Conservation (phyloP, 345 rosid species). For the Pistacia atlantica region DNA sequence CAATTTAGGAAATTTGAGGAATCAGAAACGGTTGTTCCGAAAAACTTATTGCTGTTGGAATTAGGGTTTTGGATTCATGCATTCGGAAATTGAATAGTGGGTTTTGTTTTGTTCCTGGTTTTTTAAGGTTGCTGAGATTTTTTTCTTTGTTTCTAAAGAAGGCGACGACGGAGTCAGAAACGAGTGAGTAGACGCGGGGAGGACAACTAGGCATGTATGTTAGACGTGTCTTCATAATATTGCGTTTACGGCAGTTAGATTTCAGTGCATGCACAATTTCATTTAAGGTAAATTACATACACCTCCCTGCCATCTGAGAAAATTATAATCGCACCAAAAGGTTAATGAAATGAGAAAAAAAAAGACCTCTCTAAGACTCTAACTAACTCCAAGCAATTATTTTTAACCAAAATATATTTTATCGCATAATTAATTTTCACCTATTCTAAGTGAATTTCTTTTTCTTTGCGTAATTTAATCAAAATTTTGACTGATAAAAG, state of each 20-base stretch:
- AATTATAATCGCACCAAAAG: too few species aligned
- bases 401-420: too few species aligned
- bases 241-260: background rate
- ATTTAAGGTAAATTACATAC: too few species aligned
- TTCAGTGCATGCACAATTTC: too few species aligned
- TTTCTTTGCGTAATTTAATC: too few species aligned
- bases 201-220: conserved; percentile 1
- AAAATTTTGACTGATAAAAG: too few species aligned
- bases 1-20: background rate
- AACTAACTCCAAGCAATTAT: too few species aligned
- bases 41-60: background rate
- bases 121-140: conserved; percentile 9
- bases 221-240: conserved; percentile 14
- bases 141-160: background rate
- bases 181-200: background rate
- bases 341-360: too few species aligned
- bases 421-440: too few species aligned
- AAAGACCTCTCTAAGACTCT: too few species aligned
- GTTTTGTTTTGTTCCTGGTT: background rate
- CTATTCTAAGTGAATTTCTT: too few species aligned
- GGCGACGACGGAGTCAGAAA: conserved; percentile 25
- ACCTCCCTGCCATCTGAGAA: too few species aligned
- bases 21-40: background rate
- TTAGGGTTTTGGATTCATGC: conserved; percentile 24
- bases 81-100: background rate